phyloP scores from a whole-genome alignment of 164 flowering plant genomes.

The Dillenia suffruticosa region DNA sequence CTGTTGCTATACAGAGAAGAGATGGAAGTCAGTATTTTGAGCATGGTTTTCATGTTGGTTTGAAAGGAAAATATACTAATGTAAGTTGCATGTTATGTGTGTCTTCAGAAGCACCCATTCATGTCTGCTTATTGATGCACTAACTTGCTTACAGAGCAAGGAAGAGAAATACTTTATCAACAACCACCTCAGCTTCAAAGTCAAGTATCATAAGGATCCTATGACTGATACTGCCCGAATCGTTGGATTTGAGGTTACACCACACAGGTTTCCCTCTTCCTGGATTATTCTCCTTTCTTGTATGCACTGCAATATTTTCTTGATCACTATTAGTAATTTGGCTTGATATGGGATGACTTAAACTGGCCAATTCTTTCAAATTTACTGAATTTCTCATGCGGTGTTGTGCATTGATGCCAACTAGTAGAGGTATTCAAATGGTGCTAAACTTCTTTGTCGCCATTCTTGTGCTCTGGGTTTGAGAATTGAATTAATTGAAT shows the following conservation, averaged over 20 bases:
- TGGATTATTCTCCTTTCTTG: not conserved
- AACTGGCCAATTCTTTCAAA: too few relatives aligned
- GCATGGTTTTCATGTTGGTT: conserved; percentile 91
- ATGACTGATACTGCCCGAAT: conserved; percentile 56
- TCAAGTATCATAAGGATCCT: conserved; percentile 54
- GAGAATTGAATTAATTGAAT: too few relatives aligned
- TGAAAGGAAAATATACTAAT: conserved; percentile 47
- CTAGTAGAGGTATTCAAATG: too few relatives aligned
- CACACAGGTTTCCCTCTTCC: conserved; percentile 32
- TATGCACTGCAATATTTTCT: too few relatives aligned
- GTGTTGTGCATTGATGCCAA: too few relatives aligned
- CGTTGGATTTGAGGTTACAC: conserved; percentile 66
- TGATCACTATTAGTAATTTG: too few relatives aligned
- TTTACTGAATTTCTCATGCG: too few relatives aligned
- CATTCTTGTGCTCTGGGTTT: too few relatives aligned
- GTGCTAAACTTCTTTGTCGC: too few relatives aligned
- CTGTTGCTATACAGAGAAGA: conserved; percentile 69
- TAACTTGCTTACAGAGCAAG: conserved; percentile 34
- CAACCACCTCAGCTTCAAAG: conserved; percentile 61
- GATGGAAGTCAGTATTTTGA: conserved; percentile 78
- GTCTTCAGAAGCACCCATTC: not conserved
- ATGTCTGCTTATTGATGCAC: not conserved
- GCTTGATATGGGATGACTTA: too few relatives aligned
- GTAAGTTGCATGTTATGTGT: conserved; percentile 20
- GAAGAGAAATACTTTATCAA: conserved; percentile 53